Percentiles rank a stretch among this genome's conserved stretches.
These are phyloP conservation scores for Penicillium corylophilum DNA, from an alignment of 2,329 filamentous ascomycete species.

Conservation along the genomic window DNA sequence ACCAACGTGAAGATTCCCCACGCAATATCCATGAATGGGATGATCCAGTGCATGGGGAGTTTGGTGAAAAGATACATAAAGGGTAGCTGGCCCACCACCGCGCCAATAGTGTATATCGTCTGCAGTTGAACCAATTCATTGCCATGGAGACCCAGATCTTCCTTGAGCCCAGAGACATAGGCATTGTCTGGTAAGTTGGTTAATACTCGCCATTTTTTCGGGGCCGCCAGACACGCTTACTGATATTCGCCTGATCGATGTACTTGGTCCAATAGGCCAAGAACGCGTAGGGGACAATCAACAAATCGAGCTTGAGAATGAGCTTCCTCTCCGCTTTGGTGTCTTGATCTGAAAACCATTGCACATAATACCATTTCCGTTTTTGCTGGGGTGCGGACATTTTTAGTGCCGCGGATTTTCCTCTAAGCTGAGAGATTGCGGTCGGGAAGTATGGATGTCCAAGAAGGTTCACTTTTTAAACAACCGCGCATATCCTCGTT, in stretches of 20 bases:
- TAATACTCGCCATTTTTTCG: neutral
- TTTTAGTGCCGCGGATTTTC: neutral
- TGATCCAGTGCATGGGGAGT: slow-evolving; percentile 50
- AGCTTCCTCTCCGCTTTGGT: slow-evolving; percentile 52
- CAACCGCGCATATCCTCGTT: no score
- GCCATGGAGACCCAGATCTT: slow-evolving; percentile 52
- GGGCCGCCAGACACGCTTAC: slow-evolving; percentile 31
- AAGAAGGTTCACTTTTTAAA: neutral
- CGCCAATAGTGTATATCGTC: slow-evolving; percentile 53
- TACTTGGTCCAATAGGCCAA: slow-evolving; percentile 59
- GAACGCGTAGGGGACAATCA: slow-evolving; percentile 58
- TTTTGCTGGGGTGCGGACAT: slow-evolving; percentile 18
- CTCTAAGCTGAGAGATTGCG: neutral
- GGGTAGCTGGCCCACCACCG: slow-evolving; percentile 53
- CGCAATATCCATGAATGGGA: slow-evolving; percentile 52
- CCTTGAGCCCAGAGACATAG: slow-evolving; percentile 55
- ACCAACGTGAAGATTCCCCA: slow-evolving; percentile 60
- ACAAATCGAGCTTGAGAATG: slow-evolving; percentile 56
- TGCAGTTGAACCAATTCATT: slow-evolving; percentile 58
- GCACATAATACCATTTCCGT: slow-evolving; percentile 27
- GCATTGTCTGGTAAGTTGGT: slow-evolving; percentile 48
- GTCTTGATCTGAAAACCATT: slow-evolving; percentile 54
- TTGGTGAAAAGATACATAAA: slow-evolving; percentile 53
- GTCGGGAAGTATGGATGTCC: neutral
- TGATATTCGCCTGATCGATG: slow-evolving; percentile 56